These are phyloP conservation scores for Oryza coarctata DNA, from an alignment of 176 grass and related monocot genomes.

Conservation along the genomic window DNA sequence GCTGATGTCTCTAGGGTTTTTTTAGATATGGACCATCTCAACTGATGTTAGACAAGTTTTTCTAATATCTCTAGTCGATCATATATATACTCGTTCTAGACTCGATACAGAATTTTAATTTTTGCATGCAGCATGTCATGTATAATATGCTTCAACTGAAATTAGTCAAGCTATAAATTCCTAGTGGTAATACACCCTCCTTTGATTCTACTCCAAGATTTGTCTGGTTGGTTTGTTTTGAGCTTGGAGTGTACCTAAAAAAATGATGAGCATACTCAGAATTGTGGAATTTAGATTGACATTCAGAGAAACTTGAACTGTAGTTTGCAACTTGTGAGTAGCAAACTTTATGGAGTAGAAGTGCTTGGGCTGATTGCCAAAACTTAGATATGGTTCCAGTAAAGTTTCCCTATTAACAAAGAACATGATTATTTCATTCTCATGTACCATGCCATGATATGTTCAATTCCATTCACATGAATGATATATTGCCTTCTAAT, in stretches of 20 bases:
- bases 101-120: constrained; percentile 13
- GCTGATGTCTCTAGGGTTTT: no score
- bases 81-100: no score
- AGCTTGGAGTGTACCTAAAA: no score
- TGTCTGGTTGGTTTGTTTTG: no score
- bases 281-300: background rate
- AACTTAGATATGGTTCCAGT: background rate
- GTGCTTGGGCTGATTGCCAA: background rate
- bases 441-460: background rate
- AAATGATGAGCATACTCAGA: no score
- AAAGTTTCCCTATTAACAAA: background rate
- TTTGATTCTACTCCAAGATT: no score
- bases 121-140: background rate
- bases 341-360: background rate
- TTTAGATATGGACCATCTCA: no score
- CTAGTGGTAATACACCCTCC: background rate
- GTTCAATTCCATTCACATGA: background rate
- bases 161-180: background rate
- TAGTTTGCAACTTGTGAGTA: background rate
- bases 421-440: background rate
- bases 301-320: constrained; percentile 5
- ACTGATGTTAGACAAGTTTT: no score
- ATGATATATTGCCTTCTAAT: background rate
- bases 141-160: constrained; percentile 4
- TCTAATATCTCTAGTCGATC: no score